Evolutionary conservation across 116 monocot species (phyloP).

Genomic region (Trichopus zeylanicus): DNA sequence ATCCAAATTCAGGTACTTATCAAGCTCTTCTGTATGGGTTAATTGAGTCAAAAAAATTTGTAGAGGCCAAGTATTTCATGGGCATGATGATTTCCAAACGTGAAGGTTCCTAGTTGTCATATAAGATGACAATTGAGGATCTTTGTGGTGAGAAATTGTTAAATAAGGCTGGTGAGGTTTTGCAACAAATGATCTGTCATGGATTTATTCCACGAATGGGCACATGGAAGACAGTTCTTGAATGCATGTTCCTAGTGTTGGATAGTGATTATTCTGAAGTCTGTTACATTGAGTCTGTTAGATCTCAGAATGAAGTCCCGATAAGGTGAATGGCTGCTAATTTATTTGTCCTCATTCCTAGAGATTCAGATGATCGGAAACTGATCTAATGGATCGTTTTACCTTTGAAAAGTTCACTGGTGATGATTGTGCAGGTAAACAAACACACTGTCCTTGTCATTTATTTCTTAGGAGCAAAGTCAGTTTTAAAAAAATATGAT

Average conservation of each 20-base stretch:
- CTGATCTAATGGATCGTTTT: no score
- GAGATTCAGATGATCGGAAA: no score
- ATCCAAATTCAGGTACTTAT: constrained; percentile 75
- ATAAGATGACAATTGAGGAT: constrained; percentile 58
- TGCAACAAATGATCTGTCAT: constrained; percentile 63
- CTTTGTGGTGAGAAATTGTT: constrained; percentile 41
- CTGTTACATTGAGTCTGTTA: no score
- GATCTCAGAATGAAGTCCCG: no score
- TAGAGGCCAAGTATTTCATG: constrained; percentile 63
- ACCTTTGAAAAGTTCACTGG: no score
- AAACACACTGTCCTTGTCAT: no score
- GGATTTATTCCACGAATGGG: constrained; percentile 75
- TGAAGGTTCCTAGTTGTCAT: constrained; percentile 49
- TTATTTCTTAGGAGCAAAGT: no score
- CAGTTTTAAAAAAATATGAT: no score
- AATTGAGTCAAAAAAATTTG: constrained; percentile 26
- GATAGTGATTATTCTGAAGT: no score
- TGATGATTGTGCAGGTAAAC: no score
- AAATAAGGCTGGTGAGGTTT: constrained; percentile 39
- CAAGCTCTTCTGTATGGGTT: constrained; percentile 71
- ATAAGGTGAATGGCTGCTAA: no score
- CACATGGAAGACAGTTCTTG: constrained; percentile 59
- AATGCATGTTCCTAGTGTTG: constrained; percentile 21
- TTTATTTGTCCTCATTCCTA: no score
- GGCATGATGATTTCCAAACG: constrained; percentile 41